Base-by-base conservation (phyloP, 2,329 filamentous ascomycete genomes). In the Zasmidium angulare region DNA sequence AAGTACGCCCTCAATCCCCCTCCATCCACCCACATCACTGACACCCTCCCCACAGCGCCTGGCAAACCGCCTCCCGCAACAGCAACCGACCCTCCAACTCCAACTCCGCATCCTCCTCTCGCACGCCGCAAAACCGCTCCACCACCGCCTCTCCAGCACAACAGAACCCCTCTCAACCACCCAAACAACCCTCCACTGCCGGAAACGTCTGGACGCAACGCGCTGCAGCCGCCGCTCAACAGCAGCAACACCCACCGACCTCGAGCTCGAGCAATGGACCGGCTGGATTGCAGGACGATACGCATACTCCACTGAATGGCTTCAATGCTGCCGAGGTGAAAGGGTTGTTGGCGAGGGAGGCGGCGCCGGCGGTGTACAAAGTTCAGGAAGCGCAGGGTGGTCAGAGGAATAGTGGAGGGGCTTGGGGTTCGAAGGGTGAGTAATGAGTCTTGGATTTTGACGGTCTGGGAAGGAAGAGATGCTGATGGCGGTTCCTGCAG, bases 241-340 rank as follows among this genome's bases (percentile, higher is more conserved):
- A 53, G 51, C 17, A 59, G 53, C 40, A 61, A 55, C 50, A 60
- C 51, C 31, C 1, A 24, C n/a, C 24, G 56, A 50, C 7, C 49
- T 57, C 23, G 52, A 59, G 50, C 26, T 29, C 26, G 19, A 66
- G 61, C 58, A 69, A 68, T 59, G 66, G 65, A 2, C 56, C 56
- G 47, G 53, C 43, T 22, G n/a, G 23, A 21, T n/a, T 26, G 14
- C 20, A 31, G n/a, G 71, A 74, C 46, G 69, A 71, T 26, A 70
- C 76, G 36, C 61, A 70, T 50, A 61, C 55, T 20, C 49, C 68
- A 1, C 59, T 64, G 10, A 69, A 68, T 48, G 76, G 74, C 54
- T 81, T 79, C 72, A 80, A 80, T 66, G 71, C 74, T 4, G 70
- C 64, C 20, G 78, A 79, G 63, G 74, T 78, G 60, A 76, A 71